These are phyloP conservation scores for Penicillium polonicum DNA, from an alignment of 2,329 filamentous ascomycete species.

Conservation along the genomic window DNA sequence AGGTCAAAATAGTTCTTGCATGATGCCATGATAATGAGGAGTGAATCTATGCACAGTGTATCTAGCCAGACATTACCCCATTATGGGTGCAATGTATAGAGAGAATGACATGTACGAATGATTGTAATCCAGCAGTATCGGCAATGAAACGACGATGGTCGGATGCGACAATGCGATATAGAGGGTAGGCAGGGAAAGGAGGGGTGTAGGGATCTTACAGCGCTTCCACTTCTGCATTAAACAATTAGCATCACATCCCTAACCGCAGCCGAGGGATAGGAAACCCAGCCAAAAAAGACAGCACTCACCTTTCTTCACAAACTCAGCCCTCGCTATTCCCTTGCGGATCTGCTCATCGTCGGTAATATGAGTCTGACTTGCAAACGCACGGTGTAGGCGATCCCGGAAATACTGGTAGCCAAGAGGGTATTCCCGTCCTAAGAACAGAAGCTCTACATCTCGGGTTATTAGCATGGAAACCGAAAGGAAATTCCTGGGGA, in stretches of 20 bases:
- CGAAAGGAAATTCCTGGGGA: not conserved
- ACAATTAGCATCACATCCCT: conserved; percentile 1
- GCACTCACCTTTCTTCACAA: conserved; percentile 78
- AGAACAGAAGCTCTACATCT: conserved; percentile 70
- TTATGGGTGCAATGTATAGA: conserved; percentile 20
- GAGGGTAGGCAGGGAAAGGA: not conserved
- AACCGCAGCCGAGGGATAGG: not conserved
- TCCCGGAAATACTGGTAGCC: conserved; percentile 80
- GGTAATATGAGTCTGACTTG: conserved; percentile 66
- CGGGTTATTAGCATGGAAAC: not conserved
- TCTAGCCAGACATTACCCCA: conserved; percentile 20
- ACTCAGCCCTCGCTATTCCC: conserved; percentile 76
- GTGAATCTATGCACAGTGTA: conserved; percentile 12
- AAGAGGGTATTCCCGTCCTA: conserved; percentile 82
- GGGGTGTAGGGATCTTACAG: conserved; percentile 59
- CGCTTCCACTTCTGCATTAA: conserved; percentile 76
- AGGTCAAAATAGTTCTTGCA: conserved; percentile 15
- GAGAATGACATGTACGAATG: conserved; percentile 19
- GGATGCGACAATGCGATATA: not conserved
- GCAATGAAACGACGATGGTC: not conserved
- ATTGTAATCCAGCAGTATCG: not conserved
- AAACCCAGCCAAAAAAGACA: not conserved
- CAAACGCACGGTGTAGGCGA: conserved; percentile 81
- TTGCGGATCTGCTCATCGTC: conserved; percentile 74
- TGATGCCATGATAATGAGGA: conserved; percentile 26